Evolutionary conservation across 1,284 basidiomycete species (phyloP).

Genomic region (Heterobasidion irregulare): DNA sequence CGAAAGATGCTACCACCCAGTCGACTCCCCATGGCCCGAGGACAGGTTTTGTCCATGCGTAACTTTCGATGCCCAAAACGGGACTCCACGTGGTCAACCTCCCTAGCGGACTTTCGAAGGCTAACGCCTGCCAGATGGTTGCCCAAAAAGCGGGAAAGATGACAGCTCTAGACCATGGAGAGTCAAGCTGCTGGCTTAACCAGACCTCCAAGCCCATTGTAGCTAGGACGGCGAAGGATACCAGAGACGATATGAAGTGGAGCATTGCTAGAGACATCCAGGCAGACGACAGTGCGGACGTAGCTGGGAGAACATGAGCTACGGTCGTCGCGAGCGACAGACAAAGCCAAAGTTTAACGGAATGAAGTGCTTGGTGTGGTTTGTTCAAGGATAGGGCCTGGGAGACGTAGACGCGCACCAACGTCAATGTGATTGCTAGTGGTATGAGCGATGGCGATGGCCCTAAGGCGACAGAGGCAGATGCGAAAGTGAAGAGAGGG

Average conservation of each 20-base stretch:
- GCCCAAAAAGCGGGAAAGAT: conserved; percentile 68
- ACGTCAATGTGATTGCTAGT: conserved; percentile 35
- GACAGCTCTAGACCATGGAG: conserved; percentile 35
- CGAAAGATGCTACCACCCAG: conserved; percentile 66
- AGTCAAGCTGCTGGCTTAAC: conserved; percentile 19
- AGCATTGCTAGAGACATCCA: conserved; percentile 39
- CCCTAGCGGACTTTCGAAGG: conserved; percentile 54
- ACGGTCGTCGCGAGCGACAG: conserved; percentile 38
- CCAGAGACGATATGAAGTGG: conserved; percentile 27
- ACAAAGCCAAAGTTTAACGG: conserved; percentile 28
- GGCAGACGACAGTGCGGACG: conserved; percentile 48
- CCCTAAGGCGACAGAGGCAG: conserved; percentile 38
- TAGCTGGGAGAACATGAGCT: conserved; percentile 39
- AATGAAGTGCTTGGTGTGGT: conserved; percentile 20
- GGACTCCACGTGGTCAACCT: conserved; percentile 65
- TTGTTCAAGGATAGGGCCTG: conserved; percentile 29
- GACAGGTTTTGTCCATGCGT: conserved; percentile 51
- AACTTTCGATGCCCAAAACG: conserved; percentile 39
- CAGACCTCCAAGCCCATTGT: conserved; percentile 30
- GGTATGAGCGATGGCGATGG: conserved; percentile 45
- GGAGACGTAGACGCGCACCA: conserved; percentile 41
- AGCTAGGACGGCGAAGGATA: conserved; percentile 35
- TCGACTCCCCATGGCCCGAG: conserved; percentile 55
- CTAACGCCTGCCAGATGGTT: conserved; percentile 42
- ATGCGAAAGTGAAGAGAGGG: conserved; percentile 22